A percentile compares a stretch with the other conserved stretches of the same genome.
Evolutionary conservation across 345 rosid genomes (phyloP).

Genomic region (Angophora floribunda): DNA sequence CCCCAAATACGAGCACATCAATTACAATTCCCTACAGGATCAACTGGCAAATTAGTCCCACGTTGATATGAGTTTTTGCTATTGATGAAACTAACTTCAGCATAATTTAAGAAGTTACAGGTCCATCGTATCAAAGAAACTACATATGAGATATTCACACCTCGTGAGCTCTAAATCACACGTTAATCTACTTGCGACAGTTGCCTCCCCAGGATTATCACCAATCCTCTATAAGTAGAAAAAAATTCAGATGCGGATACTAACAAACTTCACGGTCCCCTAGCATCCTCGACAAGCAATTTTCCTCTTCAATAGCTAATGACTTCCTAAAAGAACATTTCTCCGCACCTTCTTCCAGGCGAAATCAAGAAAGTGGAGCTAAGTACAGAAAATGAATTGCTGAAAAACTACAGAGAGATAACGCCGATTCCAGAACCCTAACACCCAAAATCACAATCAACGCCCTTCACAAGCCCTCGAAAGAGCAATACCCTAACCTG

Average conservation of each 20-base stretch:
- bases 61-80: neutral
- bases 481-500: constrained; percentile 32
- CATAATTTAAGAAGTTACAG: neutral
- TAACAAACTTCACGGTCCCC: neutral
- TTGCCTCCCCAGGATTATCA: neutral
- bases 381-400: neutral
- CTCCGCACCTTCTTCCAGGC: neutral
- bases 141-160: neutral
- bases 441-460: neutral
- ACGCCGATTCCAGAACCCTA: neutral
- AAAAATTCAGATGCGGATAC: neutral
- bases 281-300: neutral
- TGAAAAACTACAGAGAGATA: neutral
- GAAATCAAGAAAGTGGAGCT: neutral
- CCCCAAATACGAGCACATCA: neutral
- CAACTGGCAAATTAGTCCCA: neutral
- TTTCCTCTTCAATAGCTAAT: neutral
- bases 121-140: neutral
- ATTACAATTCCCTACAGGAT: neutral
- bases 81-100: neutral
- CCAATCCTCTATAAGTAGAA: neutral
- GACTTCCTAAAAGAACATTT: neutral
- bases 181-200: neutral
- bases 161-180: neutral
- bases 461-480: neutral